These are phyloP conservation scores for Penicillium malachiteum DNA, from an alignment of 495 filamentous ascomycete genomes.

Conservation along the genomic window DNA sequence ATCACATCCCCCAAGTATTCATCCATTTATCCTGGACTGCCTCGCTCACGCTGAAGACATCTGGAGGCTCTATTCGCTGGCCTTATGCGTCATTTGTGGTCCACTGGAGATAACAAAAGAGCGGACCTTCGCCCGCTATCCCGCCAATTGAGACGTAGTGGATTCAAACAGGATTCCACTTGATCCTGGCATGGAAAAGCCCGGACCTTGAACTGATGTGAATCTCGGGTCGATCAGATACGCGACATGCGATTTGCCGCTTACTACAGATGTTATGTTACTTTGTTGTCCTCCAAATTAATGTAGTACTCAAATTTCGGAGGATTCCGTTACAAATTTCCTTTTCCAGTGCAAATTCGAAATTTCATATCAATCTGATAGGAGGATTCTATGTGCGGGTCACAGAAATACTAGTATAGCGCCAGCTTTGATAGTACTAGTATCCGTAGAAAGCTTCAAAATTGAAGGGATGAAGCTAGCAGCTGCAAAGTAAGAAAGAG, in stretches of 20 bases:
- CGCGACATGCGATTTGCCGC: slow-evolving; percentile 6
- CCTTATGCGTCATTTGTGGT: slow-evolving; percentile 10
- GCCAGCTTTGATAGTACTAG: no score
- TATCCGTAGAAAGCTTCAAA: neutral
- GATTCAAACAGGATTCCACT: slow-evolving; percentile 3
- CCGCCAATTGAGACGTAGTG: slow-evolving; percentile 6
- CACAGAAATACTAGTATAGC: neutral
- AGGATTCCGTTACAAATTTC: neutral
- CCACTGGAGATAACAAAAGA: slow-evolving; percentile 4
- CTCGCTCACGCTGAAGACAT: neutral
- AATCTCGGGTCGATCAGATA: slow-evolving; percentile 6
- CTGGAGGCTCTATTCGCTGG: slow-evolving; percentile 1
- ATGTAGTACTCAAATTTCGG: neutral
- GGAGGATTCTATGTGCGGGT: neutral
- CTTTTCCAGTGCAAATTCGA: neutral
- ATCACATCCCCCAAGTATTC: no score
- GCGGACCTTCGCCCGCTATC: neutral
- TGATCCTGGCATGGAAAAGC: slow-evolving; percentile 8
- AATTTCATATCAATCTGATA: no score
- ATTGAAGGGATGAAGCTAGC: neutral
- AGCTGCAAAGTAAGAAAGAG: neutral
- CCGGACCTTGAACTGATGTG: neutral
- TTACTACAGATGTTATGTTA: neutral
- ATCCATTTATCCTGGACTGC: no score
- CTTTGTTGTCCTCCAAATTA: neutral